Evolutionary conservation across 2,329 filamentous ascomycete species (phyloP).

Genomic region (Colletotrichum euphorbiae): DNA sequence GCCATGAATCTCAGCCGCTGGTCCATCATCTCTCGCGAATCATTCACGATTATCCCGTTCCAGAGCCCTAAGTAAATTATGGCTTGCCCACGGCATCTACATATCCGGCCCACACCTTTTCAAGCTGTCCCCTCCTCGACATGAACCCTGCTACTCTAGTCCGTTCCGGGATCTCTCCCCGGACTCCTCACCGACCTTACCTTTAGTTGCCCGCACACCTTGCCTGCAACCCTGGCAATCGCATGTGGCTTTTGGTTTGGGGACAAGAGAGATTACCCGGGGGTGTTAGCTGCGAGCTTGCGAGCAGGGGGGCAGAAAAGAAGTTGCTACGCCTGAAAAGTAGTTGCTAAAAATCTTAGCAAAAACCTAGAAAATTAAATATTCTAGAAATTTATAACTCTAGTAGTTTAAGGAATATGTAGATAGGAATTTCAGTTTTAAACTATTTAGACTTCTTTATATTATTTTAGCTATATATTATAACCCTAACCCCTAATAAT

Average conservation of each 20-base stretch:
- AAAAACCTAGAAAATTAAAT: too few species aligned
- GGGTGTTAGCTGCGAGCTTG: too few species aligned
- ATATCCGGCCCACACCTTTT: conserved; percentile 26
- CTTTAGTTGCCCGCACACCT: conserved; percentile 22
- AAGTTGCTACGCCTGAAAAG: too few species aligned
- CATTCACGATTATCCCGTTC: conserved; percentile 30
- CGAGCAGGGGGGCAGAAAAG: too few species aligned
- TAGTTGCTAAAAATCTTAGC: too few species aligned
- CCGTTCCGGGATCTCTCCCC: conserved; percentile 28
- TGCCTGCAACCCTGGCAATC: conserved; percentile 15
- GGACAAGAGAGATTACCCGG: conserved; percentile 6
- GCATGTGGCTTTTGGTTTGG: conserved; percentile 25
- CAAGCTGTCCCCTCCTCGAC: conserved; percentile 6
- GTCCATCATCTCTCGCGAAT: conserved; percentile 35
- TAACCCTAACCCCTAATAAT: too few species aligned
- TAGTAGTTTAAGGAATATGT: too few species aligned
- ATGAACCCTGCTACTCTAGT: conserved; percentile 25
- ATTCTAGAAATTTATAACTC: too few species aligned
- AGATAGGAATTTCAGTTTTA: too few species aligned
- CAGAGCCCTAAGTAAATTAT: conserved; percentile 27
- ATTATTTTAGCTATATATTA: too few species aligned
- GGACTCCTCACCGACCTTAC: conserved; percentile 32
- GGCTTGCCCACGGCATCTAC: conserved; percentile 16
- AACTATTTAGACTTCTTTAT: too few species aligned
- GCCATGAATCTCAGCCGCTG: conserved; percentile 7